phyloP scores from a whole-genome alignment of 225 moss, liverwort and hornwort species.

The Pseudoscleropodium purum region DNA sequence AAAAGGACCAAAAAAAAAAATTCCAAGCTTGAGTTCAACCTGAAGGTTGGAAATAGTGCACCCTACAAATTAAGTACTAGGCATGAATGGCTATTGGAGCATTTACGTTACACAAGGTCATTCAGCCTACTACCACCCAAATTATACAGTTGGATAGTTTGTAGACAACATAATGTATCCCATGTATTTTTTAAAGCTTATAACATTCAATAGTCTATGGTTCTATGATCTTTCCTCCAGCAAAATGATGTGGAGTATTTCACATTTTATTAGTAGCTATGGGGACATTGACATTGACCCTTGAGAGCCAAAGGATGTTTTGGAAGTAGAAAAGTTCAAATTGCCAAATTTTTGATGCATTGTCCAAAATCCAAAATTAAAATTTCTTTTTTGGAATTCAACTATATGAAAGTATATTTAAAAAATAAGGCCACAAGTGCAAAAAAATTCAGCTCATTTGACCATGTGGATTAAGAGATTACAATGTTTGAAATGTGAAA shows the following conservation, averaged over 20 bases:
- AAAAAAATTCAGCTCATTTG: not conserved
- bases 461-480: not conserved
- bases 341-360: no score
- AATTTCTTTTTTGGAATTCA: no score
- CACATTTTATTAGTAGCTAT: not conserved
- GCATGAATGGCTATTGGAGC: no score
- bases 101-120: not conserved
- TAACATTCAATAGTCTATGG: no score
- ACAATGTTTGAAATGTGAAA: not conserved
- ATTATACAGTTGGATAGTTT: not conserved
- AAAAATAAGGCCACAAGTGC: not conserved
- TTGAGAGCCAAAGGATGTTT: rapidly evolving
- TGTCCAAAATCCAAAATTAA: not conserved
- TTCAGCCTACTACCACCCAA: rapidly evolving
- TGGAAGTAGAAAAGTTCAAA: not conserved
- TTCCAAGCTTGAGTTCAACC: no score
- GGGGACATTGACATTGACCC: not conserved
- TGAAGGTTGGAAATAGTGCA: no score
- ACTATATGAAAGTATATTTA: not conserved
- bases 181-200: rapidly evolving
- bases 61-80: no score
- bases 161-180: not conserved
- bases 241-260: not conserved
- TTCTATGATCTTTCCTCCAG: no score
- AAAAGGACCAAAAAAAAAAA: no score